phyloP scores from a whole-genome alignment of 1,284 basidiomycete genomes.

The Erythrobasidium hasegawianum region DNA sequence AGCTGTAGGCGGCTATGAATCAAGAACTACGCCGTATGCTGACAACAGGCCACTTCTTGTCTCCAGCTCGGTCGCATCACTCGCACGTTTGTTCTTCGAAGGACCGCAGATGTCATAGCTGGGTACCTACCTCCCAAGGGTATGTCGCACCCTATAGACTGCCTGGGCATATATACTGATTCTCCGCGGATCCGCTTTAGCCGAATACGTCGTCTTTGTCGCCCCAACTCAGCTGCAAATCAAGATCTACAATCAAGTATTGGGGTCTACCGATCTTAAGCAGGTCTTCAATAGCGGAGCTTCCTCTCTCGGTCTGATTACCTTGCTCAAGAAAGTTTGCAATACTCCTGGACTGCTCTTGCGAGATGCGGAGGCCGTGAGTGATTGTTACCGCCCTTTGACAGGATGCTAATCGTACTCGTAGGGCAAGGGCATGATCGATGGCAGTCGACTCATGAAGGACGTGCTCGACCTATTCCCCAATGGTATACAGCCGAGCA shows the following conservation, averaged over 20 bases:
- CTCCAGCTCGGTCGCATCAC: conserved; percentile 69
- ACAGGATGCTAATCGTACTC: too few species aligned
- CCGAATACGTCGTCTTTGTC: conserved; percentile 90
- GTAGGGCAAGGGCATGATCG: too few species aligned
- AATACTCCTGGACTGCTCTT: conserved; percentile 85
- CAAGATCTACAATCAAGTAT: conserved; percentile 69
- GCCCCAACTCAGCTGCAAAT: conserved; percentile 77
- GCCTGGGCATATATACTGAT: too few species aligned
- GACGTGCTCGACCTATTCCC: conserved; percentile 61
- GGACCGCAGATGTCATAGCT: conserved; percentile 75
- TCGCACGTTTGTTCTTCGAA: conserved; percentile 81
- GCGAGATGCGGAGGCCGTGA: conserved; percentile 59
- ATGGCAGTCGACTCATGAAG: too few species aligned
- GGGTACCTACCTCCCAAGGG: conserved; percentile 87
- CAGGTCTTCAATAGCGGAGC: conserved; percentile 37
- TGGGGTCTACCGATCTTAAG: conserved; percentile 42
- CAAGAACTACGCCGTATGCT: too few species aligned
- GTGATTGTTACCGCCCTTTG: not conserved
- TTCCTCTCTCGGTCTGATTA: conserved; percentile 46
- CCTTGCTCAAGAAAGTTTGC: conserved; percentile 70
- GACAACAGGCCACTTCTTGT: too few species aligned
- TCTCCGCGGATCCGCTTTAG: too few species aligned
- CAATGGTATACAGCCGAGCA: conserved; percentile 55
- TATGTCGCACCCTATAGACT: too few species aligned
- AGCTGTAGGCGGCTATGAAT: not conserved